phyloP scores from a whole-genome alignment of 495 filamentous ascomycete genomes.

The Penicillium salamii region DNA sequence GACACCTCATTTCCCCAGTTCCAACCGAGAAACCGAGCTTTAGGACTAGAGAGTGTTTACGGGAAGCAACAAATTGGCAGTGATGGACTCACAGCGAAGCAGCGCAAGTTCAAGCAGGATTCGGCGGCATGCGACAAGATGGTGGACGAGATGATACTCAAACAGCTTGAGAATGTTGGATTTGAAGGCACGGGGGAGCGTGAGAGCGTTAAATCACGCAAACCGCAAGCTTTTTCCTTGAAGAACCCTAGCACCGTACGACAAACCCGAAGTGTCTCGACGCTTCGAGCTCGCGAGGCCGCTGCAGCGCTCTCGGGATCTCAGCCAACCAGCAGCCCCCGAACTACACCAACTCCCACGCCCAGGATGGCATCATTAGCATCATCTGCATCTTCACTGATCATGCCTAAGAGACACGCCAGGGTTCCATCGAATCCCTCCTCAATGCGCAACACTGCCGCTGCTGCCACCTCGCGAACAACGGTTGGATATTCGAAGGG shows the following conservation, averaged over 20 bases:
- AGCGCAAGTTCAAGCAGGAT: conserved; percentile 59
- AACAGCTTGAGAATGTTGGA: conserved; percentile 56
- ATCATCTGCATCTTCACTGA: conserved; percentile 30
- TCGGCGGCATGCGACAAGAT: conserved; percentile 39
- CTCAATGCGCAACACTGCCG: conserved; percentile 56
- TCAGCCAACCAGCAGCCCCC: conserved; percentile 32
- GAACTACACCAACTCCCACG: conserved; percentile 39
- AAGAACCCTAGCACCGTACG: conserved; percentile 29
- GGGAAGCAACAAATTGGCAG: conserved; percentile 64
- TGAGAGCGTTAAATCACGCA: conserved; percentile 17
- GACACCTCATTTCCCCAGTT: conserved; percentile 52
- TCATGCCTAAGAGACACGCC: conserved; percentile 41
- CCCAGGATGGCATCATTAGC: conserved; percentile 34
- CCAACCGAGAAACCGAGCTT: conserved; percentile 62
- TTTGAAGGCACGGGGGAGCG: conserved; percentile 44
- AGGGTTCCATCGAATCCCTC: conserved; percentile 46
- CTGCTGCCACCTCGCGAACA: conserved; percentile 63
- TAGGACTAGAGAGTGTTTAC: conserved; percentile 57
- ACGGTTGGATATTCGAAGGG: conserved; percentile 83
- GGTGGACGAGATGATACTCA: conserved; percentile 59
- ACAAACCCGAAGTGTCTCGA: conserved; percentile 34
- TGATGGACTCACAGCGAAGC: conserved; percentile 61
- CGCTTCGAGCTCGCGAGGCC: conserved; percentile 50
- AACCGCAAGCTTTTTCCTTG: conserved; percentile 15
- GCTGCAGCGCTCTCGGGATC: conserved; percentile 51